phyloP scores from a whole-genome alignment of 2,329 filamentous ascomycete genomes.

The Botrytis squamosa region DNA sequence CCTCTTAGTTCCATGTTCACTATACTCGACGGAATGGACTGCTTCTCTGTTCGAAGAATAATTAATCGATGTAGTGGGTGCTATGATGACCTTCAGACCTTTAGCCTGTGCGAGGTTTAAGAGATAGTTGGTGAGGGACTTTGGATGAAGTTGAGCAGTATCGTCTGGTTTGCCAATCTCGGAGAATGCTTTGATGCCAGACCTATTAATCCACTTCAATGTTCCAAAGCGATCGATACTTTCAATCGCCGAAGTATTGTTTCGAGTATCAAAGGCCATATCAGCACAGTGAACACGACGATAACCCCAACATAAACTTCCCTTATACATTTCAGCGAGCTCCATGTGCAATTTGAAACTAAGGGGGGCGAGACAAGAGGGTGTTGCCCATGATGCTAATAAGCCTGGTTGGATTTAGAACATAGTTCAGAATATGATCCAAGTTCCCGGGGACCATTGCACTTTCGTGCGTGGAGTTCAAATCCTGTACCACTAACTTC shows the following conservation, averaged over 20 bases:
- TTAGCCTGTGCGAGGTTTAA: not conserved
- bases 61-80: not conserved
- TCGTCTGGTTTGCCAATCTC: slow-evolving; percentile 1
- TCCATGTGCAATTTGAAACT: slow-evolving; percentile 80
- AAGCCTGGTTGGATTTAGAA: slow-evolving; percentile 44
- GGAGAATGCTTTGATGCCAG: not conserved
- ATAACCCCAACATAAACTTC: slow-evolving; percentile 79
- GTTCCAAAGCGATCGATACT: not conserved
- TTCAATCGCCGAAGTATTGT: not conserved
- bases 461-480: not conserved
- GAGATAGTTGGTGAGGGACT: not conserved
- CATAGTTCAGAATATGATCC: not conserved
- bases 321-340: slow-evolving; percentile 75
- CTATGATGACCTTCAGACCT: not conserved
- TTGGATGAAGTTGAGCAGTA: slow-evolving; percentile 7
- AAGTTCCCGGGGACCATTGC: not conserved
- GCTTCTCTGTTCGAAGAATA: not conserved
- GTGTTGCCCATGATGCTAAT: slow-evolving; percentile 86
- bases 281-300: slow-evolving; percentile 66
- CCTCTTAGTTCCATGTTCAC: not conserved
- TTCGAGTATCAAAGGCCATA: not conserved
- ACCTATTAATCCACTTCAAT: not conserved
- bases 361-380: slow-evolving; percentile 73
- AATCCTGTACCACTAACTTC: slow-evolving; percentile 49
- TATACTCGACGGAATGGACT: not conserved